These are phyloP conservation scores for Phlyctochytrium bullatum DNA, from an alignment of 192 early-diverging fungal species.

Conservation along the genomic window DNA sequence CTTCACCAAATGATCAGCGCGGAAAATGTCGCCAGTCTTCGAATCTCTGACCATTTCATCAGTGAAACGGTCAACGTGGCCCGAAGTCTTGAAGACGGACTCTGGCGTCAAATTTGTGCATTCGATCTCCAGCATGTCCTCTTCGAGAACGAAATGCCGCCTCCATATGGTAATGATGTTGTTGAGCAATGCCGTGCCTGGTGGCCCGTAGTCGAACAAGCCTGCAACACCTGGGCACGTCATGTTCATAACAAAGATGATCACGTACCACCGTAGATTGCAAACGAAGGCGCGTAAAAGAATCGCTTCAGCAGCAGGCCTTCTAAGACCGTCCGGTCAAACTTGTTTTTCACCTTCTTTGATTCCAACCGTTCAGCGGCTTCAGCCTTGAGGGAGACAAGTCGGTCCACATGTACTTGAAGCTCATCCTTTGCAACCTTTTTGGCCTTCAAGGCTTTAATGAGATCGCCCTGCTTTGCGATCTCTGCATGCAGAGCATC, in stretches of 20 bases:
- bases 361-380: slow-evolving; percentile 17
- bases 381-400: slow-evolving; percentile 42
- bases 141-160: slow-evolving; percentile 97
- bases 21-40: slow-evolving; percentile 89
- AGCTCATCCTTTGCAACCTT: slow-evolving; percentile 40
- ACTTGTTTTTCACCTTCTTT: slow-evolving; percentile 18
- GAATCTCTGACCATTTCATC: slow-evolving; percentile 98
- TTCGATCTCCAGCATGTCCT: slow-evolving; percentile 99
- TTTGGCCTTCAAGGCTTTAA: slow-evolving; percentile 42
- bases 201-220: slow-evolving; percentile 96
- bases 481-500: slow-evolving; percentile 32
- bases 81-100: slow-evolving; percentile 93
- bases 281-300: slow-evolving; percentile 94
- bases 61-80: slow-evolving; percentile 97
- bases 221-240: slow-evolving; percentile 76
- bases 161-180: slow-evolving; percentile 89
- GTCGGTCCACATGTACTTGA: slow-evolving; percentile 33
- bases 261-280: slow-evolving; percentile 84
- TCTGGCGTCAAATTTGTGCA: slow-evolving; percentile 96
- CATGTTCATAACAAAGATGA: not conserved
- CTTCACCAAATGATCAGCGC: slow-evolving; percentile 97
- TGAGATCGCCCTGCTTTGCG: slow-evolving; percentile 42
- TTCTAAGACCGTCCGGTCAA: slow-evolving; percentile 68
- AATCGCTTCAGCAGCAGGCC: slow-evolving; percentile 85
- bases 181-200: slow-evolving; percentile 87